Percentiles rank a stretch among this genome's conserved stretches.
phyloP scores from a whole-genome alignment of 2,329 filamentous ascomycete genomes.

The Bertia moriformis region DNA sequence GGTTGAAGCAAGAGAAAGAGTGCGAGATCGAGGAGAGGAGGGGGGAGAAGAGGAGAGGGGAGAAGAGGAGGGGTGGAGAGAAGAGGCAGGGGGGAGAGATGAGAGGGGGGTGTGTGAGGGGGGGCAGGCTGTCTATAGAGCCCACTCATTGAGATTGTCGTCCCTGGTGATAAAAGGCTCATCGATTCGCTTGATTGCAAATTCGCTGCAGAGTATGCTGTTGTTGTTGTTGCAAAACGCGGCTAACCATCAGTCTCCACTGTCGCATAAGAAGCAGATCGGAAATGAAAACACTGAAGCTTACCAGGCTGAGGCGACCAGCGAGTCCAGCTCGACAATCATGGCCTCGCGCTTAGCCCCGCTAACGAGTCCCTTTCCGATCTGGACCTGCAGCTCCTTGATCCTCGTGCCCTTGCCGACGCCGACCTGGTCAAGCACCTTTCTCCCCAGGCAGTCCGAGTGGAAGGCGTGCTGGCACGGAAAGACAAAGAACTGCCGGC shows the following conservation, averaged over 20 bases:
- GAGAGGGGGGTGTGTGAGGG: neutral
- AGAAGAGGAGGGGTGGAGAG: too few relatives aligned
- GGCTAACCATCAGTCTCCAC: conserved; percentile 28
- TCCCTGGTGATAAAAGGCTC: conserved; percentile 70
- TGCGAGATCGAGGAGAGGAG: too few relatives aligned
- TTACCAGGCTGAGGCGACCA: conserved; percentile 81
- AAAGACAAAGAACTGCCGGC: conserved; percentile 92
- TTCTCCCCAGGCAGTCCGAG: conserved; percentile 77
- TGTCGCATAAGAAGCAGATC: conserved; percentile 7
- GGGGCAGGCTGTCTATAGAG: conserved; percentile 27
- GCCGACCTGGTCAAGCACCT: conserved; percentile 70
- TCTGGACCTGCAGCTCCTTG: conserved; percentile 68
- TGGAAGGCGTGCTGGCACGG: conserved; percentile 97
- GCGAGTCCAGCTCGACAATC: conserved; percentile 75
- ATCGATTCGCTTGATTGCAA: conserved; percentile 86
- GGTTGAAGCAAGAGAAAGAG: neutral
- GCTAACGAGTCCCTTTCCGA: conserved; percentile 60
- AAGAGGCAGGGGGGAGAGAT: neutral
- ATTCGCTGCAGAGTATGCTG: conserved; percentile 85
- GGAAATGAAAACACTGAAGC: conserved; percentile 17
- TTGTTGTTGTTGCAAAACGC: conserved; percentile 3
- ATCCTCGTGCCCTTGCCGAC: conserved; percentile 69
- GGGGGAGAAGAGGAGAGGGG: too few relatives aligned
- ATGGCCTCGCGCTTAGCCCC: conserved; percentile 66
- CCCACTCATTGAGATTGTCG: conserved; percentile 73